Evolutionary conservation across 2,329 filamentous ascomycete species (phyloP).

Genomic region (Colletotrichum cuscutae): DNA sequence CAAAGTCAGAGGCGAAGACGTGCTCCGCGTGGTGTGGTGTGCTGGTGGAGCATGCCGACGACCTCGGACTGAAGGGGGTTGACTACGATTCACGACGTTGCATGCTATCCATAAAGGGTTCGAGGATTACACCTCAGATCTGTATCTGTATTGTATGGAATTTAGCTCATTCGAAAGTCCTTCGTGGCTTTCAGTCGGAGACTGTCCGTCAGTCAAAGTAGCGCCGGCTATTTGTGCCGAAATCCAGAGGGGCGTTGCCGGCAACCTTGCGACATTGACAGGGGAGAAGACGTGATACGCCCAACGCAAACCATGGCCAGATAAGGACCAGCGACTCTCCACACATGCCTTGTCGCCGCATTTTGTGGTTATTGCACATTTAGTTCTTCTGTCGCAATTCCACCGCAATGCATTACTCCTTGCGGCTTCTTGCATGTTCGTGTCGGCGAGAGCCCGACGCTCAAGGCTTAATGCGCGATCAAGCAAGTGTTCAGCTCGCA

Average conservation of each 20-base stretch:
- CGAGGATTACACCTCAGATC: neutral
- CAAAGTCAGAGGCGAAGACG: constrained; percentile 18
- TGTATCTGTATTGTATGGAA: neutral
- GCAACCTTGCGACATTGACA: constrained; percentile 17
- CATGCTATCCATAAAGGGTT: neutral
- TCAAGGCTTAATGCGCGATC: too few relatives aligned
- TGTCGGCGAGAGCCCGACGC: neutral
- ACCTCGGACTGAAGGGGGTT: neutral
- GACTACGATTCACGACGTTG: neutral
- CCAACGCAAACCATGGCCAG: neutral
- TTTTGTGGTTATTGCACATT: neutral
- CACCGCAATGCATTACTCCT: neutral
- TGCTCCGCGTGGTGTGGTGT: neutral
- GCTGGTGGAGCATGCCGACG: neutral
- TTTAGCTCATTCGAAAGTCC: neutral
- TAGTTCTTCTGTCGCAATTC: neutral
- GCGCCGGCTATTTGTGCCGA: neutral
- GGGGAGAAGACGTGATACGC: constrained; percentile 20
- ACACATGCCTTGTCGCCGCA: neutral
- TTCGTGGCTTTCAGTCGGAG: neutral
- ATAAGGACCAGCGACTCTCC: neutral
- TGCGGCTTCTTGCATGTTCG: neutral
- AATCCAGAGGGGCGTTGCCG: neutral
- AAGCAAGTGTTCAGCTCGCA: neutral
- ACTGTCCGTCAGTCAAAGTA: neutral